A percentile compares a stretch with the other conserved stretches of the same genome.
Evolutionary conservation across 1,284 basidiomycete species (phyloP).

Genomic region (Tremellales sp.): DNA sequence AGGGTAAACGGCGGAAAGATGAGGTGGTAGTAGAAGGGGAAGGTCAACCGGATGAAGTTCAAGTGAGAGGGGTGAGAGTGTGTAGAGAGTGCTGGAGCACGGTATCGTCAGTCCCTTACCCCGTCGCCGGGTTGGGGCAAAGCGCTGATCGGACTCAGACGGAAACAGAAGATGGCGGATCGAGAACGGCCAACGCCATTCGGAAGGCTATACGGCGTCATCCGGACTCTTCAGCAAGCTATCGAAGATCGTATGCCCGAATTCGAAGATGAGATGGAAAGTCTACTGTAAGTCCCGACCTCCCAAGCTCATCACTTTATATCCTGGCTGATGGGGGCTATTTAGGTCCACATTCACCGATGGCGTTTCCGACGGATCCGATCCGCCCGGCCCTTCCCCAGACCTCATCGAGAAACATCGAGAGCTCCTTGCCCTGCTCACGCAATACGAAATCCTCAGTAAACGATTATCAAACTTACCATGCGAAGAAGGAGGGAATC

Average conservation of each 20-base stretch:
- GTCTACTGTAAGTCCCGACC: conserved; percentile 53
- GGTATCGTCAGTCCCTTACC: conserved; percentile 59
- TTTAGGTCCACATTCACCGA: too few relatives aligned
- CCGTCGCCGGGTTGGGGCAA: neutral
- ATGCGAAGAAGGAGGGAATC: conserved; percentile 62
- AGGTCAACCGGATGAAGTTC: conserved; percentile 59
- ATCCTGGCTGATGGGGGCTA: too few relatives aligned
- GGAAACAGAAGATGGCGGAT: conserved; percentile 74
- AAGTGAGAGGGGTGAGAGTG: conserved; percentile 74
- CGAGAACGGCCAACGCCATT: conserved; percentile 61
- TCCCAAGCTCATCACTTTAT: too few relatives aligned
- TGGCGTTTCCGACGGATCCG: too few relatives aligned
- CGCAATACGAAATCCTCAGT: conserved; percentile 80
- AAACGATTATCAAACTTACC: conserved; percentile 76
- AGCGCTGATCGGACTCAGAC: conserved; percentile 51
- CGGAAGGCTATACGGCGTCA: conserved; percentile 65
- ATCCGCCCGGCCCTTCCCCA: too few relatives aligned
- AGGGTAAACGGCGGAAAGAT: conserved; percentile 5
- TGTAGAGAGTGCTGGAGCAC: conserved; percentile 75
- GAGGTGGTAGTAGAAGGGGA: conserved; percentile 3
- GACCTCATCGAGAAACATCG: conserved; percentile 69
- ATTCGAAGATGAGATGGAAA: conserved; percentile 64
- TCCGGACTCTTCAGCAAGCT: conserved; percentile 71
- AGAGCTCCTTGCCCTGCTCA: conserved; percentile 73
- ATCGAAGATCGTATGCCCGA: conserved; percentile 65